Evolutionary conservation across 768 basidiomycete genomes (phyloP).

Genomic region (Ramaria sp.): DNA sequence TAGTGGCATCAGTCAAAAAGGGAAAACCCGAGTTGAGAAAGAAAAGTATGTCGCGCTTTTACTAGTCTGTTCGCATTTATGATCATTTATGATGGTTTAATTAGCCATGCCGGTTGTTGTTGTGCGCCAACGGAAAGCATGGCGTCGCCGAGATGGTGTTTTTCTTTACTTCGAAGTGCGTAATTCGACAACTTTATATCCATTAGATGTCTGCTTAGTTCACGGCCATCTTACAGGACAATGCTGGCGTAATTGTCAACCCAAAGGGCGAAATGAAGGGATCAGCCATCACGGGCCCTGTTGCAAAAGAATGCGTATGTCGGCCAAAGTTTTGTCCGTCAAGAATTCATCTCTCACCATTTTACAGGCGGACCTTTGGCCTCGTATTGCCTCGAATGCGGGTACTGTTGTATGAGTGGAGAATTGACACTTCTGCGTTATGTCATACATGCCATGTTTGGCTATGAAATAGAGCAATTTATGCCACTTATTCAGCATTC

Average conservation of each 20-base stretch:
- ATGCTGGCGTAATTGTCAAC: slow-evolving; percentile 96
- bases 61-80: not conserved
- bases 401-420: slow-evolving; percentile 84
- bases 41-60: slow-evolving; percentile 65
- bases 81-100: slow-evolving; percentile 5
- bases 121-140: slow-evolving; percentile 95
- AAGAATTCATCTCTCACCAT: not conserved
- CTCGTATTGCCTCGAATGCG: slow-evolving; percentile 97
- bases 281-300: slow-evolving; percentile 89
- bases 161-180: slow-evolving; percentile 91
- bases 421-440: too few relatives aligned
- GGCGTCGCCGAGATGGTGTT: slow-evolving; percentile 96
- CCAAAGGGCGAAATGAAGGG: slow-evolving; percentile 99
- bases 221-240: slow-evolving; percentile 43
- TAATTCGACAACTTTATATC: slow-evolving; percentile 20
- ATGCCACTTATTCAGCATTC: too few relatives aligned
- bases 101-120: slow-evolving; percentile 95
- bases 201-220: not conserved
- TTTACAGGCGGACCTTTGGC: slow-evolving; percentile 88
- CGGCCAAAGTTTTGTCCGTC: not conserved
- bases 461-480: too few relatives aligned
- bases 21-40: slow-evolving; percentile 99
- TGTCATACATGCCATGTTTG: too few relatives aligned
- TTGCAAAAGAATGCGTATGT: slow-evolving; percentile 98
- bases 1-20: slow-evolving; percentile 97